Evolutionary conservation across 768 basidiomycete species (phyloP).

Genomic region (Podaxis carcinomalis): DNA sequence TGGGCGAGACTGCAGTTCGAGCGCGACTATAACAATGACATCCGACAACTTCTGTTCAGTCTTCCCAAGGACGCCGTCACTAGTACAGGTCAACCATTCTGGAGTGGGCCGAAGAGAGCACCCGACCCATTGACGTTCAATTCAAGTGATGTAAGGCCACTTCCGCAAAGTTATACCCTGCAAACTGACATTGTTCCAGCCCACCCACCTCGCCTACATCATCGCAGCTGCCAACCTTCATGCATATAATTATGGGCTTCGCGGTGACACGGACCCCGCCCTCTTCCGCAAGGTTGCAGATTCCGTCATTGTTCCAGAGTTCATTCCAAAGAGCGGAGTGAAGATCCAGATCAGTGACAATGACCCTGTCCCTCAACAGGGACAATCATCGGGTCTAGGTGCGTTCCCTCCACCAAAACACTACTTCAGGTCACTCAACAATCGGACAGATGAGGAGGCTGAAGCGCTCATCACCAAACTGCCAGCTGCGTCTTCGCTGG

Average conservation of each 20-base stretch:
- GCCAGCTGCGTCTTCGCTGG: constrained; percentile 86
- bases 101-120: constrained; percentile 98
- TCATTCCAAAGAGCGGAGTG: constrained; percentile 88
- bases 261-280: constrained; percentile 76
- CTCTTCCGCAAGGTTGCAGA: constrained; percentile 84
- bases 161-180: background rate
- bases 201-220: constrained; percentile 83
- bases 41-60: constrained; percentile 89
- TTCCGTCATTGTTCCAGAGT: constrained; percentile 82
- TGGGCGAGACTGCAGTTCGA: constrained; percentile 98
- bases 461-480: constrained; percentile 61
- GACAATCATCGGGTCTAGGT: constrained; percentile 31
- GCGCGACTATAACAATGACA: constrained; percentile 88
- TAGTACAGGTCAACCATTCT: constrained; percentile 93
- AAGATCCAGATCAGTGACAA: constrained; percentile 92
- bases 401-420: constrained; percentile 14
- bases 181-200: constrained; percentile 38
- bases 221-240: constrained; percentile 94
- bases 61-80: constrained; percentile 93
- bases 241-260: constrained; percentile 96
- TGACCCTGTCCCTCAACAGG: constrained; percentile 70
- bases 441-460: constrained; percentile 44
- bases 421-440: constrained; percentile 9
- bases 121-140: constrained; percentile 88
- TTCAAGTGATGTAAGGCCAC: constrained; percentile 68